Conservation (phyloP, 495 filamentous ascomycete genomes). For the Cetradonia linearis region DNA sequence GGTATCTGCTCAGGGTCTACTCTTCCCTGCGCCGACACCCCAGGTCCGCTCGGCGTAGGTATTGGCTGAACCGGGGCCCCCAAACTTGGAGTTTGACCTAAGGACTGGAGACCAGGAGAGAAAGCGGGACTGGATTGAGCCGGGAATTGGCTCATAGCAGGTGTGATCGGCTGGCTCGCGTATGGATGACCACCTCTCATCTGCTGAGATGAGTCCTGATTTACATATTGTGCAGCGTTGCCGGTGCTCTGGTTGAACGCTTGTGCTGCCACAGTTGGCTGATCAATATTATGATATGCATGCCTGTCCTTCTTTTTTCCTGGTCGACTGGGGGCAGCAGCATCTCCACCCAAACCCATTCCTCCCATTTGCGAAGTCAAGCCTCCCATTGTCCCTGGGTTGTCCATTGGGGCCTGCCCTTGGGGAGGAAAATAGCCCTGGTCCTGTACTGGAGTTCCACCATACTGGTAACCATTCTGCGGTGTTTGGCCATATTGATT, state of each 20-base stretch:
- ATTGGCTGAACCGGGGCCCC: conserved; percentile 13
- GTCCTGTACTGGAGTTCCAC: conserved; percentile 25
- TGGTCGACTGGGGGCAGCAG: conserved; percentile 40
- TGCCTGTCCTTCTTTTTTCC: conserved; percentile 91
- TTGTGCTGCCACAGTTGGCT: conserved; percentile 51
- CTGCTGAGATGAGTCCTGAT: conserved; percentile 51
- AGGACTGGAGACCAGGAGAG: conserved; percentile 38
- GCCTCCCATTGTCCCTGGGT: conserved; percentile 43
- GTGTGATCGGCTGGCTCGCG: conserved; percentile 40
- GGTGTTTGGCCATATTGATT: conserved; percentile 22
- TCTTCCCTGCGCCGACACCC: conserved; percentile 55
- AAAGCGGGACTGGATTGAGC: conserved; percentile 49
- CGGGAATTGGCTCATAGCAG: conserved; percentile 51
- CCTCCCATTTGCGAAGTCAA: conserved; percentile 81
- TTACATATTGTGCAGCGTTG: conserved; percentile 59
- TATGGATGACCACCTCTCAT: conserved; percentile 27
- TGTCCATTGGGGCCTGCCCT: conserved; percentile 16
- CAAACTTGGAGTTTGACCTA: conserved; percentile 17
- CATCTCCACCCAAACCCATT: conserved; percentile 61
- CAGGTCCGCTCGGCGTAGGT: conserved; percentile 28
- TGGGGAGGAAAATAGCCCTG: conserved; percentile 28
- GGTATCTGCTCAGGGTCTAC: conserved; percentile 92
- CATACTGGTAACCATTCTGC: conserved; percentile 25
- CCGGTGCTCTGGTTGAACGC: conserved; percentile 51
- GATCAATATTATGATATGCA: conserved; percentile 81